Evolutionary conservation across 2,329 filamentous ascomycete genomes (phyloP).

Genomic region (Parastagonospora avenae): DNA sequence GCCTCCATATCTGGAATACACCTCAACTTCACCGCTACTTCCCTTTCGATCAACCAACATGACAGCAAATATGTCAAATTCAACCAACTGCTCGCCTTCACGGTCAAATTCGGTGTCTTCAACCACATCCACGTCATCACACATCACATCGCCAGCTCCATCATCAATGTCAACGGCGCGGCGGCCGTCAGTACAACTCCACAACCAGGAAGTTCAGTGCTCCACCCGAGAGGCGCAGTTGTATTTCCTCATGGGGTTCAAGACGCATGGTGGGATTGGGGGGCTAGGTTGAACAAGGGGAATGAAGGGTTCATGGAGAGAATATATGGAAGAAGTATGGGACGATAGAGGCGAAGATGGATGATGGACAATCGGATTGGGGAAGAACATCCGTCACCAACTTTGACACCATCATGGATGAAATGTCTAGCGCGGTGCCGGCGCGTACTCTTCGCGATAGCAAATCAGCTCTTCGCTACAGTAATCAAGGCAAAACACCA

Average conservation of each 20-base stretch:
- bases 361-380: too few species aligned
- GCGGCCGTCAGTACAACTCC: slow-evolving; percentile 11
- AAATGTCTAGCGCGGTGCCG: too few species aligned
- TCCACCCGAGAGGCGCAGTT: slow-evolving; percentile 26
- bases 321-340: neutral
- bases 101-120: neutral
- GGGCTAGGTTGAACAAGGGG: slow-evolving; percentile 16
- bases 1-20: too few species aligned
- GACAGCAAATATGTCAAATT: neutral
- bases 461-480: too few species aligned
- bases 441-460: too few species aligned
- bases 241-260: slow-evolving; percentile 35
- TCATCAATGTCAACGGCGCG: slow-evolving; percentile 1
- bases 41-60: neutral
- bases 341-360: neutral
- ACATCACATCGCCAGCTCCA: neutral
- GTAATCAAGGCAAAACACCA: too few species aligned
- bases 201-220: slow-evolving; percentile 11
- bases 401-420: too few species aligned
- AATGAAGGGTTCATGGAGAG: neutral
- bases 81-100: neutral
- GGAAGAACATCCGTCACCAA: too few species aligned
- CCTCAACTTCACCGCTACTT: too few species aligned
- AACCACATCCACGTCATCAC: neutral
- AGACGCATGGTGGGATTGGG: slow-evolving; percentile 8